Evolutionary conservation across 306 rosid species (phyloP), one percentile per base, ranked within the genome.

Genomic region (Pterocarpus santalinus): DNA sequence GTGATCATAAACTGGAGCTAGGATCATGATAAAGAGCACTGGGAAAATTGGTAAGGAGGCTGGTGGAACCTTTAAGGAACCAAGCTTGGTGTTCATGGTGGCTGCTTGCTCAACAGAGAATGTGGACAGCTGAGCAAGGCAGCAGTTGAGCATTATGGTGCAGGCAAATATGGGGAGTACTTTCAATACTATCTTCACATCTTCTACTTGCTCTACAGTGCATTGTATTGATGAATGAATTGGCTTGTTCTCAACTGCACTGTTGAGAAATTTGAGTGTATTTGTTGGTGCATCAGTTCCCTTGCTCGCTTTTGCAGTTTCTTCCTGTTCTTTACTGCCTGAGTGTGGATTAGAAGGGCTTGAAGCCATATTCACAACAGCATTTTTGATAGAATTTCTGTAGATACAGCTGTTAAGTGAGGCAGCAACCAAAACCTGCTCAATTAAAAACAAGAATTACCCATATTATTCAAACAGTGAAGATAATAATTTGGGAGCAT

Each of bases 81-180:
- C 93, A 3, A 95, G 84, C 76, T 89, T 87, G 67, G 97, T 93
- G 92, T 95, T 64, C 98, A 95, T 95, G 1, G 99, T 88, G 3
- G 96, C 92, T 0, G 99, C 98, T 85, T 93, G 98, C 77, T 95
- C 89, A n/a, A 95, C 89, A 1, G 99, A 95, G 85, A 91, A 93
- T 34, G 99, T 95, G 36, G 97, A 90, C 4, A 95, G 93, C 78
- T 95, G 98, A 30, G 99, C 99, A 38, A 95, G 73, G 76, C 99
- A 95, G 71, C 97, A 93, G 49, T 93, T 95, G 56, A 95, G 93
- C 88, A 95, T 94, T 34, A 95, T 82, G 36, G 98, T 95, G 91
- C 94, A 95, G 4, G 65, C 93, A 80, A 95, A 93, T 44, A 93
- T 88, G 4, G 98, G 99, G 1, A 95, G 86, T 3, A 89, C 76